Evolutionary conservation across 2,329 filamentous ascomycete species (phyloP).

Genomic region (Escovopsis weberi): DNA sequence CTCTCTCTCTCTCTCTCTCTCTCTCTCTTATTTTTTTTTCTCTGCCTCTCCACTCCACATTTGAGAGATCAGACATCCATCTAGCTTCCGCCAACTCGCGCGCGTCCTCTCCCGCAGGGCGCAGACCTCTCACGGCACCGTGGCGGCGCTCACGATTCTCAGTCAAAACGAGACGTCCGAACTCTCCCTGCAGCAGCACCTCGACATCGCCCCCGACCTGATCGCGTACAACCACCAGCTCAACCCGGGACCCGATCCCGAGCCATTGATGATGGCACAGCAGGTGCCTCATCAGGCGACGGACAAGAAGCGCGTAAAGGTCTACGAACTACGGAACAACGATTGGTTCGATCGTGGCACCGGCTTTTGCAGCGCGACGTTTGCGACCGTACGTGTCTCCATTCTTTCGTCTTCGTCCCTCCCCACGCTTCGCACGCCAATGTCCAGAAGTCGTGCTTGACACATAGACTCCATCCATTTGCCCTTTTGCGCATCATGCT

Average conservation of each 20-base stretch:
- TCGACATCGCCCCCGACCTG: constrained; percentile 40
- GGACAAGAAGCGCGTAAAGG: constrained; percentile 76
- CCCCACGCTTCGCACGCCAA: background rate
- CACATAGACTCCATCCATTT: too few species aligned
- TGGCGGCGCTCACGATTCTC: constrained; percentile 44
- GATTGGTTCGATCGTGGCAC: constrained; percentile 99
- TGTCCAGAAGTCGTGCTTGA: background rate
- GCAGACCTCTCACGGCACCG: constrained; percentile 21
- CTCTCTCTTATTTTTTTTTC: background rate
- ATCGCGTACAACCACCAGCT: constrained; percentile 34
- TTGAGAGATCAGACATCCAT: too few species aligned
- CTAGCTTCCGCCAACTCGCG: background rate
- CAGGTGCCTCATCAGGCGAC: constrained; percentile 52
- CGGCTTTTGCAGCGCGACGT: constrained; percentile 76
- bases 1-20: background rate
- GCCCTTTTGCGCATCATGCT: background rate
- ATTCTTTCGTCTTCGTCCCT: constrained; percentile 1
- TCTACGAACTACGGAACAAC: constrained; percentile 96
- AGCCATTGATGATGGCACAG: constrained; percentile 58
- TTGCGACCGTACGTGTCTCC: constrained; percentile 48
- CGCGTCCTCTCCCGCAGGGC: constrained; percentile 10
- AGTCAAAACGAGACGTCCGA: constrained; percentile 36
- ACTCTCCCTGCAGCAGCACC: constrained; percentile 45
- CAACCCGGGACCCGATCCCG: constrained; percentile 37
- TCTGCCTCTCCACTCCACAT: too few species aligned